Evolutionary conservation across 805 yeast genomes (phyloP), one percentile per base, ranked within the genome.

Genomic region (Saturnispora dispora): DNA sequence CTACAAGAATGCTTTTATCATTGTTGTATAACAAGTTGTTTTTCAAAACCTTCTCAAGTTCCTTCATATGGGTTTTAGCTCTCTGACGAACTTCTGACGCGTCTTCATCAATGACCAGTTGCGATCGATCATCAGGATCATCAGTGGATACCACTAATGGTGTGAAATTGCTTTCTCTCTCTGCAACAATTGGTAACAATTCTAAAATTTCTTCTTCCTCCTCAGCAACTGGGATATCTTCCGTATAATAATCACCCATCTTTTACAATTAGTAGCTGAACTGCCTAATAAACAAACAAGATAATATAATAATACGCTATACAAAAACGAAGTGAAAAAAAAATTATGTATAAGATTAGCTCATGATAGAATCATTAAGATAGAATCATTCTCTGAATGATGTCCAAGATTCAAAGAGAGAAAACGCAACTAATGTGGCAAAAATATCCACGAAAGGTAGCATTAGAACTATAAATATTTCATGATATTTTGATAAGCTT

Each of bases 401-500:
- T 37, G 22, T 18, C 23, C 23, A 18, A 37, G 11, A 20, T 5
- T 37, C 41, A 18, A 37, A 18, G 20, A 2, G 13, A 17, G 17
- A 6, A 37, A 37, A 37, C 22, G 7, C 41, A 18, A 17, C 23
- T 37, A 20, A 25, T 13, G 18, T 36, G 10, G 7, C 40, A 28
- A 44, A 28, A 30, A 30, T 13, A n/a, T 23, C 4, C 44, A 11
- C 28, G 22, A 11, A 40, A 4, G 15, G 10, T 13, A 18, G 4
- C 40, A n/a, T 15, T n/a, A 23, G 4, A 13, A 15, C 44, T 30
- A 52, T 30, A 50, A 39, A 22, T 33, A 32, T 13, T 23, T n/a
- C 35, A 48, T 63, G 8, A 81, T 49, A 30, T 63, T 64, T 13
- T 59, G 48, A 53, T 64, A 71, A 4, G 60, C 60, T 15, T 64